Conservation (phyloP, 768 basidiomycete species). For the Plicaturopsis crispa region DNA sequence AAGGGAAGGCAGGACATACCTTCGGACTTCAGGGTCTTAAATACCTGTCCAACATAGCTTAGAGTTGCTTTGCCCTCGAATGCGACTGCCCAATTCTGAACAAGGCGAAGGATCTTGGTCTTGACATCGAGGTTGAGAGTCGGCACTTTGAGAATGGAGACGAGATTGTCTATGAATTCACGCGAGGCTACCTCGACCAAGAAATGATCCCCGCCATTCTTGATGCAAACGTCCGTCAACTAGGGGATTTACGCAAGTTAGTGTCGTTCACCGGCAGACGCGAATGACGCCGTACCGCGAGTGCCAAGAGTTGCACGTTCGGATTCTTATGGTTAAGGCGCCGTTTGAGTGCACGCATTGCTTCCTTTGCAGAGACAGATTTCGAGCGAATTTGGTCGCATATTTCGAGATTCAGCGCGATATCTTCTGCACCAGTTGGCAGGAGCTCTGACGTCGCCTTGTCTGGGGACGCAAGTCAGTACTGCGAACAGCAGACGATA, state of each 20-base stretch:
- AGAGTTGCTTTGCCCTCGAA: conserved; percentile 77
- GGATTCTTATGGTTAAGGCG: conserved; percentile 92
- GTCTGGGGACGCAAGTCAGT: conserved; percentile 39
- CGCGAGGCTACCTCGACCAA: conserved; percentile 76
- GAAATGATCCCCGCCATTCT: conserved; percentile 96
- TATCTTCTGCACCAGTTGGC: conserved; percentile 80
- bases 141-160: conserved; percentile 79
- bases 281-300: conserved; percentile 54
- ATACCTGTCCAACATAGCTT: conserved; percentile 71
- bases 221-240: conserved; percentile 88
- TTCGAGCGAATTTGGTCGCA: conserved; percentile 96
- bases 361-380: conserved; percentile 74
- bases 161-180: conserved; percentile 91
- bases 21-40: conserved; percentile 67
- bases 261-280: conserved; percentile 1
- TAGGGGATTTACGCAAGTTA: conserved; percentile 21
- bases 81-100: conserved; percentile 94
- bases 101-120: conserved; percentile 60
- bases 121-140: conserved; percentile 77
- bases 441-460: conserved; percentile 90
- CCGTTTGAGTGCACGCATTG: conserved; percentile 83
- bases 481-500: not conserved
- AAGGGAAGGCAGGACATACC: conserved; percentile 35
- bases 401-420: conserved; percentile 90
- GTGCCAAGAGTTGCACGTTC: conserved; percentile 85